These are phyloP conservation scores for Clavispora vitiphila DNA, from an alignment of 805 yeast species.

Conservation along the genomic window DNA sequence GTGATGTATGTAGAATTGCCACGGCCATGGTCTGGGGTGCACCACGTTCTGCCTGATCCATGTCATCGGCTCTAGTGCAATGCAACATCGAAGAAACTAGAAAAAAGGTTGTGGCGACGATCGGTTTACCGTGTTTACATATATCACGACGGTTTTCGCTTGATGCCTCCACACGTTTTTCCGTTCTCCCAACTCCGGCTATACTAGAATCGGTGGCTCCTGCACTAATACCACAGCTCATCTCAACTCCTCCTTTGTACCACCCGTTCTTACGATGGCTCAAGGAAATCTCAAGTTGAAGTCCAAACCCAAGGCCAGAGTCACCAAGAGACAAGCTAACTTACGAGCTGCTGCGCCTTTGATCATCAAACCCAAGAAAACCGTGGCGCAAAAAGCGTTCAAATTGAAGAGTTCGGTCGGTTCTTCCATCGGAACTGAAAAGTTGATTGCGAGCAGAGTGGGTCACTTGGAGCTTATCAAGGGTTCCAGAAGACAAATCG, in stretches of 20 bases:
- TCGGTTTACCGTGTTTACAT: no score
- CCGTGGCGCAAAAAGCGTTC: constrained; percentile 40
- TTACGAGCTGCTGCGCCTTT: constrained; percentile 70
- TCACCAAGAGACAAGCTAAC: constrained; percentile 61
- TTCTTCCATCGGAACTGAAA: constrained; percentile 55
- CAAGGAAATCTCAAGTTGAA: constrained; percentile 66
- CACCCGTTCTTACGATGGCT: constrained; percentile 44
- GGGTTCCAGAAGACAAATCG: constrained; percentile 84
- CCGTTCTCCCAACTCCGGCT: no score
- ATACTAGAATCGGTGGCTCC: not conserved
- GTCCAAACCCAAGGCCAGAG: constrained; percentile 43
- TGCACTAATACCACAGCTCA: constrained; percentile 1
- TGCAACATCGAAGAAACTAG: no score
- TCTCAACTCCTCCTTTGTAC: not conserved
- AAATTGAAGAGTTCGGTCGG: constrained; percentile 48
- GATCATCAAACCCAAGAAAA: constrained; percentile 62
- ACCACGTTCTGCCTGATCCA: no score
- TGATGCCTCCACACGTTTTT: no score
- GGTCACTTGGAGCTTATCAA: constrained; percentile 90
- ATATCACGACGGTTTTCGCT: not conserved
- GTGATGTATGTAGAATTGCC: no score
- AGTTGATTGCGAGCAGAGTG: constrained; percentile 78
- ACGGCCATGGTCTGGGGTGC: no score
- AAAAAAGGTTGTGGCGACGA: no score
- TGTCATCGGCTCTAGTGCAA: no score